Percentiles rank a stretch among this genome's conserved stretches.
phyloP scores from a whole-genome alignment of 306 rosid genomes.

The Inga leiocalycina region DNA sequence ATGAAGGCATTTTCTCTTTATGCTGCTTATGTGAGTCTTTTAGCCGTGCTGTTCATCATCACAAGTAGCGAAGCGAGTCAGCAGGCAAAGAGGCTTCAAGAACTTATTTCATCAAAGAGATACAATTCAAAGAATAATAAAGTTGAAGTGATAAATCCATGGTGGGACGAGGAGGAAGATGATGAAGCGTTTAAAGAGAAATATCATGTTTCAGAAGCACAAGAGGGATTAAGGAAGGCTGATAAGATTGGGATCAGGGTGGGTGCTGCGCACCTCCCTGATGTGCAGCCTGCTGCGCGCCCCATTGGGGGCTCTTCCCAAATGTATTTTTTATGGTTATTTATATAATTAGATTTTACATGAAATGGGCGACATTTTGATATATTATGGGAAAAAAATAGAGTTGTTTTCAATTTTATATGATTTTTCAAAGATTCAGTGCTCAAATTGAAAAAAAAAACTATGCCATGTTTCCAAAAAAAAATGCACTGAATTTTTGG shows the following conservation, averaged over 20 bases:
- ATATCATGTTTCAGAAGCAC: constrained; percentile 11
- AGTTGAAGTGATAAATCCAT: constrained; percentile 13
- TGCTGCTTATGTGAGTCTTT: constrained; percentile 27
- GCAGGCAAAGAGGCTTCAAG: constrained; percentile 46
- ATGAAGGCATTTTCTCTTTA: constrained; percentile 33
- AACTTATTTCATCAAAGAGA: constrained; percentile 40
- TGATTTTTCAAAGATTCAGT: no score
- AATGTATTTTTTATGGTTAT: no score
- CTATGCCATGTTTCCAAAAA: no score
- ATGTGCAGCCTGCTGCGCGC: no score
- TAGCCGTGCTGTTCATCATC: constrained; percentile 25
- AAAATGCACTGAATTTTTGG: no score
- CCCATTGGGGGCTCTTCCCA: no score
- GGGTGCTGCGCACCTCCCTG: no score
- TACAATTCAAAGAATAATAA: constrained; percentile 4
- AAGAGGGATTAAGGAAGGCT: constrained; percentile 18
- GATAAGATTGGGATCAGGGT: constrained; percentile 56
- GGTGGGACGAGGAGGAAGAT: constrained; percentile 17
- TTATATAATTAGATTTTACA: no score
- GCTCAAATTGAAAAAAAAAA: no score
- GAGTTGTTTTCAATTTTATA: no score
- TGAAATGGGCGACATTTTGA: no score
- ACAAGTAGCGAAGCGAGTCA: constrained; percentile 39
- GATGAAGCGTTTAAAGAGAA: constrained; percentile 15
- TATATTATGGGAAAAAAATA: no score